A percentile compares a stretch with the other conserved stretches of the same genome.
These are phyloP conservation scores for Fusarium sp. DNA, from an alignment of 2,329 filamentous ascomycete genomes.

Conservation along the genomic window DNA sequence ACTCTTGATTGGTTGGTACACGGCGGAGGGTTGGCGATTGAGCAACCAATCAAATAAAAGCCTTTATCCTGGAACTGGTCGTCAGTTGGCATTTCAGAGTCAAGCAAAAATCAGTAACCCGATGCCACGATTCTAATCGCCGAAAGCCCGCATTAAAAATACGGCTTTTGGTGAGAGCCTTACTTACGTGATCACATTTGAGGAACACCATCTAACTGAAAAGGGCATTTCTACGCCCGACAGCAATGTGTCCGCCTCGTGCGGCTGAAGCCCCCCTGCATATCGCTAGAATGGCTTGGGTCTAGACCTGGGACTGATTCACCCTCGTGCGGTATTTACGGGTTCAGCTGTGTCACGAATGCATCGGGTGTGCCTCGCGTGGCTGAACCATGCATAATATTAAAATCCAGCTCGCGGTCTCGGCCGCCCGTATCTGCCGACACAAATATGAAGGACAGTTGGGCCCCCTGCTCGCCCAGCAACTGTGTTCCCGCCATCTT, in stretches of 20 bases:
- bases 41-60: no score
- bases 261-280: constrained; percentile 28
- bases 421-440: not conserved
- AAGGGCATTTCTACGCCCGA: no score
- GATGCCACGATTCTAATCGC: no score
- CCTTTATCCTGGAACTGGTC: no score
- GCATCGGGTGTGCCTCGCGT: constrained; percentile 21
- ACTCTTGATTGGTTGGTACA: no score
- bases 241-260: constrained; percentile 8
- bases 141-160: no score
- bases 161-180: no score
- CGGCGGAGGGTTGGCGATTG: no score
- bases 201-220: no score
- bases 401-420: not conserved
- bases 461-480: not conserved
- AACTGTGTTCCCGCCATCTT: constrained; percentile 6
- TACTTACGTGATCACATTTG: no score
- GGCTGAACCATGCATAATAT: constrained; percentile 15
- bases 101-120: no score
- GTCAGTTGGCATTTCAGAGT: no score
- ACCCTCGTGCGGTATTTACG: accelerated
- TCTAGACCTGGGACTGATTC: not conserved
- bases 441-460: not conserved
- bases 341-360: not conserved
- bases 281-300: constrained; percentile 16